These are phyloP conservation scores for Suhomyces bolitotheri DNA, from an alignment of 1,139 yeast species.

Conservation along the genomic window DNA sequence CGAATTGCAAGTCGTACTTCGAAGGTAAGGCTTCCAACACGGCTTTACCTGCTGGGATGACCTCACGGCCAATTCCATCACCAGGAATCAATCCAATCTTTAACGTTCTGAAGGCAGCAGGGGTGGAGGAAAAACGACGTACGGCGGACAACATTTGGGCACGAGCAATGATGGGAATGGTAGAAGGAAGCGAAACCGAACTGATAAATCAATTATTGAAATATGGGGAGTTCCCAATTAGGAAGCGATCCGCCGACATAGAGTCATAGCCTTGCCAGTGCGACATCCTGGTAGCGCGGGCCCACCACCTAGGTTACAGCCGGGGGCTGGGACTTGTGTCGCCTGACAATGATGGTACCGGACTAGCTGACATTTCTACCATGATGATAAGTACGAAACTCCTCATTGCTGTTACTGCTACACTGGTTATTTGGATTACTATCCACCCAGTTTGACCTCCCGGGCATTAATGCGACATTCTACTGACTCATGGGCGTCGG, in stretches of 20 bases:
- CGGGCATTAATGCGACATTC: too few species aligned
- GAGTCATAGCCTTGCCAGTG: too few species aligned
- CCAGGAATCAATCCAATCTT: constrained; percentile 82
- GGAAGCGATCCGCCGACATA: constrained; percentile 1
- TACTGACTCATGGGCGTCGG: too few species aligned
- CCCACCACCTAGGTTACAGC: too few species aligned
- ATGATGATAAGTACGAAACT: too few species aligned
- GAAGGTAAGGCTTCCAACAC: constrained; percentile 80
- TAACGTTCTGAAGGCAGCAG: constrained; percentile 35
- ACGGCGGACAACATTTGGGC: constrained; percentile 22
- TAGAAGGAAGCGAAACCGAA: constrained; percentile 1
- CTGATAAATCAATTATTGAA: background rate
- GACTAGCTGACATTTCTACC: too few species aligned
- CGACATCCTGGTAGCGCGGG: too few species aligned
- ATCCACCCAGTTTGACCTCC: too few species aligned
- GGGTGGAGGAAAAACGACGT: constrained; percentile 41
- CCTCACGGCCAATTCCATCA: constrained; percentile 97
- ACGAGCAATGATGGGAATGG: background rate
- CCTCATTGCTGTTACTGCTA: too few species aligned
- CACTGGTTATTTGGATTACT: too few species aligned
- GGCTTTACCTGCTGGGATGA: constrained; percentile 90
- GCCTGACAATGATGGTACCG: too few species aligned
- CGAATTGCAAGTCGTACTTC: constrained; percentile 73
- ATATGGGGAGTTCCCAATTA: constrained; percentile 6
- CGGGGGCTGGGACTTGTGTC: too few species aligned